These are phyloP conservation scores for Annulohypoxylon truncatum DNA, from an alignment of 2,329 filamentous ascomycete species.

Conservation along the genomic window DNA sequence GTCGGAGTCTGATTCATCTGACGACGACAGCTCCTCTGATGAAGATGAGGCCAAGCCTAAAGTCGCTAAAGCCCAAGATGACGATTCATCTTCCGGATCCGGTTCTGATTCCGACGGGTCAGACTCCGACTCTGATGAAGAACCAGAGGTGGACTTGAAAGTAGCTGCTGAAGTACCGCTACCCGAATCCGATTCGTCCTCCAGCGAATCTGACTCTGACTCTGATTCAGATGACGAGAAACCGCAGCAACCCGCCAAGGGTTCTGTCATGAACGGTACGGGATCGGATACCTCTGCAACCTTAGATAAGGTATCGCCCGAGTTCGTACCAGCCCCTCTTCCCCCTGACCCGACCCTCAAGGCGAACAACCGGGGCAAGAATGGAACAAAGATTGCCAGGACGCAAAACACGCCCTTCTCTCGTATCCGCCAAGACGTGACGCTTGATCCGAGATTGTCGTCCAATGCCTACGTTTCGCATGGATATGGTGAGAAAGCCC, in stretches of 20 bases:
- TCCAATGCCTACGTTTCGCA: conserved; percentile 87
- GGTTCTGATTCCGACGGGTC: conserved; percentile 56
- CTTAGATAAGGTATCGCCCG: conserved; percentile 64
- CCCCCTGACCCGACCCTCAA: conserved; percentile 64
- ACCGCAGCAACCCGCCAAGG: conserved; percentile 37
- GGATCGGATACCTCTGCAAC: conserved; percentile 60
- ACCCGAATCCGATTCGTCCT: conserved; percentile 56
- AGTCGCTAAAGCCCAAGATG: conserved; percentile 18
- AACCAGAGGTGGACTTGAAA: conserved; percentile 46
- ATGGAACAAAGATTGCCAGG: conserved; percentile 55
- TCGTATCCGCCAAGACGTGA: conserved; percentile 76
- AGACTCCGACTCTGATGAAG: conserved; percentile 52
- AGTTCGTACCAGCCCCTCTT: conserved; percentile 59
- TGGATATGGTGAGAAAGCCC: conserved; percentile 89
- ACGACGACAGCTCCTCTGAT: conserved; percentile 46
- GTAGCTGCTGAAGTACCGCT: conserved; percentile 55
- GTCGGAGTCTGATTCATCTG: conserved; percentile 49
- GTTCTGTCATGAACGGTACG: conserved; percentile 43
- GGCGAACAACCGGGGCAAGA: conserved; percentile 52
- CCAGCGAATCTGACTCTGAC: conserved; percentile 52
- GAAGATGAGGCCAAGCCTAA: conserved; percentile 45
- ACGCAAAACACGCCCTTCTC: conserved; percentile 78
- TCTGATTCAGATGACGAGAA: conserved; percentile 50
- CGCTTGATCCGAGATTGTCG: conserved; percentile 74
- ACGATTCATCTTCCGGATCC: conserved; percentile 45